Percentiles rank a stretch among this genome's conserved stretches.
Conservation (phyloP, 768 basidiomycete genomes). For the Rhizopogon vinicolor region DNA sequence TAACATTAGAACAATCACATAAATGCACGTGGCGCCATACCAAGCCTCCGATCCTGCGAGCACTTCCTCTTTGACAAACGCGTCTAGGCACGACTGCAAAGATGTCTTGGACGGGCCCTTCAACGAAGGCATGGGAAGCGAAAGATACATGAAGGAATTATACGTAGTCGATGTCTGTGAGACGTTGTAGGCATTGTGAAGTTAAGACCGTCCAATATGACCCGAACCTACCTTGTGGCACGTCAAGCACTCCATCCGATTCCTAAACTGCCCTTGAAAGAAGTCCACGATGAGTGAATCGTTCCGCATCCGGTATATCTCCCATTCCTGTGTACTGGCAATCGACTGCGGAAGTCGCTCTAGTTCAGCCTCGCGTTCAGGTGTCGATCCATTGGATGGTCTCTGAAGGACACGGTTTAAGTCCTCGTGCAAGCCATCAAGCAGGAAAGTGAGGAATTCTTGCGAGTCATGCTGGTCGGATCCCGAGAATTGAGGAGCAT, state of each 20-base stretch:
- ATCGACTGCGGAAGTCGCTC: constrained; percentile 84
- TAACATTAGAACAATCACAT: background rate
- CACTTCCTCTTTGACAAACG: constrained; percentile 86
- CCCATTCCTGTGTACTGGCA: constrained; percentile 92
- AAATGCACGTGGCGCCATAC: constrained; percentile 36
- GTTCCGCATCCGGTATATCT: constrained; percentile 81
- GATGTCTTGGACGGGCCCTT: constrained; percentile 56
- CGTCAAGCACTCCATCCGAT: constrained; percentile 82
- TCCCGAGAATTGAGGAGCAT: constrained; percentile 72
- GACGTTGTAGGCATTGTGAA: constrained; percentile 8
- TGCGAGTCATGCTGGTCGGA: constrained; percentile 96
- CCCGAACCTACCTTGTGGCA: constrained; percentile 68
- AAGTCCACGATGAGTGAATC: constrained; percentile 94
- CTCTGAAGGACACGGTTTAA: constrained; percentile 79
- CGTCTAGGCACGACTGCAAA: constrained; percentile 79
- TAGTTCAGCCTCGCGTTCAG: constrained; percentile 82
- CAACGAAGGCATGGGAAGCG: constrained; percentile 77
- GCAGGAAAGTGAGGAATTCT: constrained; percentile 90
- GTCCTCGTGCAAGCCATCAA: constrained; percentile 91
- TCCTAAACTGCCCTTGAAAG: constrained; percentile 97
- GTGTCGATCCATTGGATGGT: constrained; percentile 56
- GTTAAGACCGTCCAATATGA: background rate
- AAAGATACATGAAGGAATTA: constrained; percentile 93
- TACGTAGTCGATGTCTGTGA: constrained; percentile 93
- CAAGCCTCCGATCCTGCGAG: constrained; percentile 94